phyloP scores from a whole-genome alignment of 179 eudicot genomes.

The Beta corolliflora region DNA sequence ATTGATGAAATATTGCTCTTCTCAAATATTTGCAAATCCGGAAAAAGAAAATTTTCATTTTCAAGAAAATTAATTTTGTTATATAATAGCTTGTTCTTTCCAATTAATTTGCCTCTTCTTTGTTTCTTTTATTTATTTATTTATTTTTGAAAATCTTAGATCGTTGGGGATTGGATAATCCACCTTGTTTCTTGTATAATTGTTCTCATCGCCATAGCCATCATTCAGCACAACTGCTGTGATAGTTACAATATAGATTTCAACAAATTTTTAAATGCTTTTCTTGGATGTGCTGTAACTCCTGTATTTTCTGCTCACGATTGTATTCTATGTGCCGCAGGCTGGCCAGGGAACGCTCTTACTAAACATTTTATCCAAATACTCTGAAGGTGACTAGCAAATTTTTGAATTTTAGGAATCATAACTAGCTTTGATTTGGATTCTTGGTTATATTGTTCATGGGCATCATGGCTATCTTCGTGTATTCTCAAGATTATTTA shows the following conservation, averaged over 20 bases:
- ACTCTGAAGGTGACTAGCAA: slow-evolving; percentile 38
- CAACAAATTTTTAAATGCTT: not conserved
- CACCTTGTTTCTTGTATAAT: not conserved
- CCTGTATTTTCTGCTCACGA: slow-evolving; percentile 1
- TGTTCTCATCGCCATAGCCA: not conserved
- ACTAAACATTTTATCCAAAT: slow-evolving; percentile 45
- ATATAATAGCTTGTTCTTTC: not conserved
- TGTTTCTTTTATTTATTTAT: too few species aligned
- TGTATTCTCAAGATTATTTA: not conserved
- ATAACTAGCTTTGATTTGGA: too few species aligned
- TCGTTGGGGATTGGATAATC: not conserved
- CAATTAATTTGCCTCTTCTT: not conserved
- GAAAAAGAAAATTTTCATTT: not conserved
- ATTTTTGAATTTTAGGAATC: not conserved
- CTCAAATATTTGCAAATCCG: not conserved
- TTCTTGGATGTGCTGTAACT: not conserved
- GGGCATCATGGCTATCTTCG: slow-evolving; percentile 14
- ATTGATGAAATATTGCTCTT: not conserved
- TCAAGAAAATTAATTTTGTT: not conserved
- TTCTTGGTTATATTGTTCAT: not conserved
- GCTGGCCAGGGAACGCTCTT: slow-evolving; percentile 51
- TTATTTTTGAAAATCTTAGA: not conserved
- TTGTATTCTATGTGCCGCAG: slow-evolving; percentile 30
- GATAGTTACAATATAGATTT: not conserved
- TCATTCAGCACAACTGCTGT: not conserved